A percentile compares a stretch with the other conserved stretches of the same genome.
These are phyloP conservation scores for Cyclanthera cordifolia DNA, from an alignment of 306 rosid species.

Conservation along the genomic window DNA sequence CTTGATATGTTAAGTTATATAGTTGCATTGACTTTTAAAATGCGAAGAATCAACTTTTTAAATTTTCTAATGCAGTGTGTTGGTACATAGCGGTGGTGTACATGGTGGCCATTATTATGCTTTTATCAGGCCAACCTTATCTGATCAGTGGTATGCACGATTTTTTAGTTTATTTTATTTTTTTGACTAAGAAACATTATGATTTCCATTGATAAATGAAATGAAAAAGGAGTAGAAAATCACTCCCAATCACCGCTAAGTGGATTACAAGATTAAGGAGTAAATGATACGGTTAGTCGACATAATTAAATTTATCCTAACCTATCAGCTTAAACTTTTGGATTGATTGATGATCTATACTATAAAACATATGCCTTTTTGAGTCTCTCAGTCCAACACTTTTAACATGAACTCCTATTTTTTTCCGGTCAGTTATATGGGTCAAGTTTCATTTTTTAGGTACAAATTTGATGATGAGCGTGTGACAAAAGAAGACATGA, in stretches of 20 bases:
- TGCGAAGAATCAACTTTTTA: slow-evolving; percentile 4
- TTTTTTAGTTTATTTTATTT: background rate
- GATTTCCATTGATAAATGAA: background rate
- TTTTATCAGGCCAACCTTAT: slow-evolving; percentile 74
- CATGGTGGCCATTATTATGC: slow-evolving; percentile 97
- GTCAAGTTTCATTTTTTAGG: slow-evolving; percentile 28
- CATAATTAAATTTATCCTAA: too few relatives aligned
- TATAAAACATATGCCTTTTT: too few relatives aligned
- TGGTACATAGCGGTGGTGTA: slow-evolving; percentile 95
- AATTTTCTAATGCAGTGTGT: slow-evolving; percentile 51
- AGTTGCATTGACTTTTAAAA: background rate
- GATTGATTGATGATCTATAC: too few relatives aligned
- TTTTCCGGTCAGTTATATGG: background rate
- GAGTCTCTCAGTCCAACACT: background rate
- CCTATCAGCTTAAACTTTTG: too few relatives aligned
- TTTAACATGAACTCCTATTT: background rate
- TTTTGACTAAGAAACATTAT: background rate
- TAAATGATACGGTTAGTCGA: too few relatives aligned
- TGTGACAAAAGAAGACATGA: slow-evolving; percentile 71
- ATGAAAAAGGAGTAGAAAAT: background rate
- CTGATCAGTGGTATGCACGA: slow-evolving; percentile 70
- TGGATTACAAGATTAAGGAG: background rate
- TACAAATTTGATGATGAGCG: slow-evolving; percentile 90
- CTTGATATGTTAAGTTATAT: background rate
- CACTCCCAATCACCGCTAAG: background rate